Evolutionary conservation across 352 stramenopile species (phyloP).

Genomic region (Chrysophaeum taylorii): DNA sequence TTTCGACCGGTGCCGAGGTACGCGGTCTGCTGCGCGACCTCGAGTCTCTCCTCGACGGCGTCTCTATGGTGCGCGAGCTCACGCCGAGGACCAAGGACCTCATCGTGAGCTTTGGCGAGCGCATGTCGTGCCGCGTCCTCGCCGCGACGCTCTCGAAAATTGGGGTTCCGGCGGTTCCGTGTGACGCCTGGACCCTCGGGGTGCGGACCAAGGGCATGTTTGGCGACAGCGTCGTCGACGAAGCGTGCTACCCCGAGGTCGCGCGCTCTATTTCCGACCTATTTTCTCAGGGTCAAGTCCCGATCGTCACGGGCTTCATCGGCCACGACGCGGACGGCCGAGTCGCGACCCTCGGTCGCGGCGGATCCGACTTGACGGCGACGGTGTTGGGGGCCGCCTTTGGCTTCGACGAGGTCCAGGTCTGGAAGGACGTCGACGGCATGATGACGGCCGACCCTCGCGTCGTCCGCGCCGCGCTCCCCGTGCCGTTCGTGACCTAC

Average conservation of each 20-base stretch:
- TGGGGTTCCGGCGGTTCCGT: conserved; percentile 51
- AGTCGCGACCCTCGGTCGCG: conserved; percentile 65
- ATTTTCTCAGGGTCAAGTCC: conserved; percentile 51
- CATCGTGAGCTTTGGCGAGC: conserved; percentile 61
- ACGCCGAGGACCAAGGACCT: conserved; percentile 52
- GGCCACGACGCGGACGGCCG: conserved; percentile 51
- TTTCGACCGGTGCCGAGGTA: neutral
- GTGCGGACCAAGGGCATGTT: conserved; percentile 31
- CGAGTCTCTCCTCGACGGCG: conserved; percentile 62
- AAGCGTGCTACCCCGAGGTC: conserved; percentile 29
- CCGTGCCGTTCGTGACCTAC: conserved; percentile 47
- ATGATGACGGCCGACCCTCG: conserved; percentile 62
- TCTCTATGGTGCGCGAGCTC: conserved; percentile 61
- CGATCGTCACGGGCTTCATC: conserved; percentile 71
- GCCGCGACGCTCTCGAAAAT: conserved; percentile 59
- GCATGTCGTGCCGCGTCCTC: conserved; percentile 59
- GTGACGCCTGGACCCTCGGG: conserved; percentile 40
- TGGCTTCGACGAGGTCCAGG: conserved; percentile 60
- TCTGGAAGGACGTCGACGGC: conserved; percentile 75
- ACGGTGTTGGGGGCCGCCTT: conserved; percentile 55
- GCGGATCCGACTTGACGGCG: conserved; percentile 64
- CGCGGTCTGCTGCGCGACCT: conserved; percentile 49
- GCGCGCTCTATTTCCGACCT: conserved; percentile 41
- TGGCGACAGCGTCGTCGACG: conserved; percentile 12
- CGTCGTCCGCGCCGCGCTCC: conserved; percentile 48